Evolutionary conservation across 2,329 filamentous ascomycete species (phyloP), one percentile per base, ranked within the genome.

Genomic region (Penicillium aurantiogriseum): DNA sequence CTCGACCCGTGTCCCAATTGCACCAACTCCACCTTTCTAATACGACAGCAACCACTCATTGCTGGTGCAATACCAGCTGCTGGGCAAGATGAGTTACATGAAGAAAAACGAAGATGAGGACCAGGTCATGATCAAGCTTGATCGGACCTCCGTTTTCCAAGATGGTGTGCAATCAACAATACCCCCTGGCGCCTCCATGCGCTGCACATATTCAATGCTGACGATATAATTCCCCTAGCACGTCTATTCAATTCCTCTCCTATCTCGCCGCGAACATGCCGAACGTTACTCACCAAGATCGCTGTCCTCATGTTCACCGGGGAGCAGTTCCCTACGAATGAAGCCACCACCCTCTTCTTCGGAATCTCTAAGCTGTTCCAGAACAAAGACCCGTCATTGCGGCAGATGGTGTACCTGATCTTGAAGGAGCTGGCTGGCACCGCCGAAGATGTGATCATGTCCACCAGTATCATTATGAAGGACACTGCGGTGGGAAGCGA

Each of bases 91-190:
- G 92, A 94, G 89, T 80, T 96, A 94, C 85, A 88, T 93, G 83
- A 99, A 99, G 83, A 97, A 96, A 84, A 93, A 99, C 79, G 94
- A 97, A 84, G 94, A 99, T 82, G 91, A 88, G 74, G 93, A 97
- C 76, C 86, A 88, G 76, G 88, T 90, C 74, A 85, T 97, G 81
- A 89, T 97, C 83, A 96, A 93, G 85, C 91, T 97, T 71, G 94
- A 99, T 81, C 89, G 95, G 72, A 97, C 93, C 56, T 92, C 93
- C 70, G 94, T 99, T 65, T 97, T 97, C 78, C 94, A 97, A 82
- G 94, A 99, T 88, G 94, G 94, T 97, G 79, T 74, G 81, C 42
- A 56, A 54, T 57, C 58, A 54, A 49, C 61, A 60, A 60, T 59
- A 59, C 66, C 62, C 62, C 66, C 56, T 59, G 59, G 58, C 45